These are phyloP conservation scores for Penicillium sp. DNA, from an alignment of 2,329 filamentous ascomycete genomes.

Conservation along the genomic window DNA sequence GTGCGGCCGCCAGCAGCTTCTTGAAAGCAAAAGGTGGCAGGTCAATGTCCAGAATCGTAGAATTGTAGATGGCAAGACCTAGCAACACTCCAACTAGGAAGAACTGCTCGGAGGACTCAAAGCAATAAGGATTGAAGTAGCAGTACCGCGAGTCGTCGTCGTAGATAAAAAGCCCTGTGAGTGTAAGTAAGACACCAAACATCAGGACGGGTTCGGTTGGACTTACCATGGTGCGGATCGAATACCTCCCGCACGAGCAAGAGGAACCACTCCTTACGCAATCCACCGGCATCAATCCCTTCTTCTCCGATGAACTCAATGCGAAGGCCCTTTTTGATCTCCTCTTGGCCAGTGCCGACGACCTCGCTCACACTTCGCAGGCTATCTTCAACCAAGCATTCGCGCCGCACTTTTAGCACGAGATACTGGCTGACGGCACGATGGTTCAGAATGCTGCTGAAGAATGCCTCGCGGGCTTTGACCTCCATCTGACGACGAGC, in stretches of 20 bases:
- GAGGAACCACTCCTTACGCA: conserved; percentile 93
- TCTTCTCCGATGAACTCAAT: conserved; percentile 87
- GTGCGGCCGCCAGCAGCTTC: conserved; percentile 74
- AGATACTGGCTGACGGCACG: conserved; percentile 73
- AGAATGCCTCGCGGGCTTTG: conserved; percentile 84
- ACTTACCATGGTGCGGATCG: conserved; percentile 78
- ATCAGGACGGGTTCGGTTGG: conserved; percentile 1
- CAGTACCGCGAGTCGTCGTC: conserved; percentile 87
- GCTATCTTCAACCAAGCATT: conserved; percentile 85
- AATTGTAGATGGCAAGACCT: conserved; percentile 90
- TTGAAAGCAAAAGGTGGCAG: conserved; percentile 85
- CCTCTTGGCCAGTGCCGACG: conserved; percentile 72
- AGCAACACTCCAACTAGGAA: conserved; percentile 84
- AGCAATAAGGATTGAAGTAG: conserved; percentile 87
- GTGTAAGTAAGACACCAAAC: conserved; percentile 3
- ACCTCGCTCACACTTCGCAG: conserved; percentile 79
- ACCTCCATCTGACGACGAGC: conserved; percentile 83
- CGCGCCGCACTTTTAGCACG: conserved; percentile 69
- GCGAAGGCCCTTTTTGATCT: conserved; percentile 82
- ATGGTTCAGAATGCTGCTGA: conserved; percentile 76
- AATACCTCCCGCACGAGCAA: conserved; percentile 84
- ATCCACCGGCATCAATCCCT: conserved; percentile 81
- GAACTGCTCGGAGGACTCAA: conserved; percentile 87
- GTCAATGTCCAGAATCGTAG: conserved; percentile 82
- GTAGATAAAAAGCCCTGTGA: conserved; percentile 78